Percentiles rank a stretch among this genome's conserved stretches.
Conservation (phyloP, 140 eudicot genomes). For the Cichorium intybus region DNA sequence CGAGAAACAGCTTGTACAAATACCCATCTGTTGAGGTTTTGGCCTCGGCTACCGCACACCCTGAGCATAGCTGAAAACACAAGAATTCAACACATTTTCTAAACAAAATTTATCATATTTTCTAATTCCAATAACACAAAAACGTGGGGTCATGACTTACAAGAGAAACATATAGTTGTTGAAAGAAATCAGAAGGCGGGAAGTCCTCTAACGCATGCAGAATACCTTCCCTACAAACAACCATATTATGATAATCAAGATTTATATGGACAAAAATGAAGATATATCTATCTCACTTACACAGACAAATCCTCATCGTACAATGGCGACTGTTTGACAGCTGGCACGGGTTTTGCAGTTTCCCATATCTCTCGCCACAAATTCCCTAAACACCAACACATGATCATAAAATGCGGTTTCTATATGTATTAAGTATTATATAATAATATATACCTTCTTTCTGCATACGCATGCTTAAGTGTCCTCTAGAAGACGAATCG, state of each 20-base stretch:
- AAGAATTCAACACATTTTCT: constrained; percentile 6
- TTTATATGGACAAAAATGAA: background rate
- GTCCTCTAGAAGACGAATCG: constrained; percentile 60
- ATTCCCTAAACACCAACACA: constrained; percentile 53
- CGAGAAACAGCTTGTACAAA: constrained; percentile 63
- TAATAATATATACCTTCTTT: constrained; percentile 65
- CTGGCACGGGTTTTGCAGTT: constrained; percentile 94
- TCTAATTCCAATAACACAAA: too few relatives aligned
- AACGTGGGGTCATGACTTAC: constrained; percentile 43
- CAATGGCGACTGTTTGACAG: constrained; percentile 87
- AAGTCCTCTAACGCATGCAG: constrained; percentile 65
- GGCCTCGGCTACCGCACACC: constrained; percentile 69
- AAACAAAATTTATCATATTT: too few relatives aligned
- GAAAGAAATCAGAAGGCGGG: constrained; percentile 71
- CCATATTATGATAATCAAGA: background rate
- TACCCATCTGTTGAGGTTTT: constrained; percentile 48
- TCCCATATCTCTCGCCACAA: constrained; percentile 98
- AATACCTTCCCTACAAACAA: constrained; percentile 76
- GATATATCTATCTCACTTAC: constrained; percentile 43
- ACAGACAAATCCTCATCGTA: constrained; percentile 96
- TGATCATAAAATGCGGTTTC: background rate
- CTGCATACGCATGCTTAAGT: constrained; percentile 86
- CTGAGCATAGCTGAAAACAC: constrained; percentile 70
- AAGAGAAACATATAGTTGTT: constrained; percentile 74
- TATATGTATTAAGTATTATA: background rate